These are phyloP conservation scores for Pseudogymnoascus verrucosus DNA, from an alignment of 2,329 filamentous ascomycete genomes.

Conservation along the genomic window DNA sequence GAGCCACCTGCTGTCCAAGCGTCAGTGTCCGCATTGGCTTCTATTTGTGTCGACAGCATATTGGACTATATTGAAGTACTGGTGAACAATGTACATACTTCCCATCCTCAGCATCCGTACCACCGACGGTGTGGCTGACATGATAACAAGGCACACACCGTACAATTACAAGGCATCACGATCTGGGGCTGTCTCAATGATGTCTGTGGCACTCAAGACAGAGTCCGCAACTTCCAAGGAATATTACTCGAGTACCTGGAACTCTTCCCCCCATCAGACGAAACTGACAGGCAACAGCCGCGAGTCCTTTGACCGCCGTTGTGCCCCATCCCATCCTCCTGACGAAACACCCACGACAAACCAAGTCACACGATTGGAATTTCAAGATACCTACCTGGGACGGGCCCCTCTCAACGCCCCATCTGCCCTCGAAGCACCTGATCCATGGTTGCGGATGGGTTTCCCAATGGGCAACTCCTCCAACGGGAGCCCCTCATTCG, in stretches of 20 bases:
- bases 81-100: background rate
- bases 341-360: background rate
- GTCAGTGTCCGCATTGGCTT: background rate
- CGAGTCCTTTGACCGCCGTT: background rate
- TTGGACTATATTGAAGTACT: constrained; percentile 1
- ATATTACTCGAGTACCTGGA: background rate
- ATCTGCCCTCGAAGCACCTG: background rate
- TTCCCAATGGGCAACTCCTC: background rate
- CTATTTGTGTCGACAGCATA: constrained; percentile 7
- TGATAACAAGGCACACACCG: constrained; percentile 1
- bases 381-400: background rate
- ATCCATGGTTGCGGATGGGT: background rate
- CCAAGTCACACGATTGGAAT: background rate
- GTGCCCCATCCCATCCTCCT: background rate
- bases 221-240: background rate
- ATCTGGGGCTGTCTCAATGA: background rate
- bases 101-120: background rate
- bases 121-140: background rate
- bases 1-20: background rate
- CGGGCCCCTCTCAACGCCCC: background rate
- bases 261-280: background rate
- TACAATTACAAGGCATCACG: constrained; percentile 1
- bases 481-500: background rate
- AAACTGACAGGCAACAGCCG: constrained; percentile 5
- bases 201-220: constrained; percentile 5